These are phyloP conservation scores for Hibiscus syriacus DNA, from an alignment of 345 rosid species.

Conservation along the genomic window DNA sequence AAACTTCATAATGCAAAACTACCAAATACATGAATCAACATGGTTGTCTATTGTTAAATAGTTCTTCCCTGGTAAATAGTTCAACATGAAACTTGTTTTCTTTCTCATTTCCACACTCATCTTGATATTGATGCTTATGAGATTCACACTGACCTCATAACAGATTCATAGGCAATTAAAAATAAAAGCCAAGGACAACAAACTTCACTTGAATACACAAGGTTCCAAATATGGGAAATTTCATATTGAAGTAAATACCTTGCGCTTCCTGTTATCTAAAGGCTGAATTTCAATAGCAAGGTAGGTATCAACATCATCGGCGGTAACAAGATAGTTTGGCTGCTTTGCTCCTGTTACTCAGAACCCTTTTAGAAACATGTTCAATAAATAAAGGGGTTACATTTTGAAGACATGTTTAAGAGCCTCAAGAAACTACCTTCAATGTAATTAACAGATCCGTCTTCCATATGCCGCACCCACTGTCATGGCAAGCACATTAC, in stretches of 20 bases:
- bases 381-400: conserved; percentile 14
- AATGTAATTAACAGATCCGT: no score
- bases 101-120: background rate
- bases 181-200: background rate
- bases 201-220: background rate
- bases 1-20: background rate
- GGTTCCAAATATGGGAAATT: conserved; percentile 2
- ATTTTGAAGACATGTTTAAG: conserved; percentile 13
- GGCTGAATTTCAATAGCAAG: no score
- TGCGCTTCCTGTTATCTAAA: no score
- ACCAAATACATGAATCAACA: background rate
- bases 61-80: background rate
- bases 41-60: background rate
- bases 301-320: no score
- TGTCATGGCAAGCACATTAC: no score
- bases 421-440: conserved; percentile 40
- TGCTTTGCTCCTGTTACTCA: no score
- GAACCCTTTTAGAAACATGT: no score
- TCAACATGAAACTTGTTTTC: background rate
- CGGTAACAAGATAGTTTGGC: no score
- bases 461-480: no score
- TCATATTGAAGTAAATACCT: conserved; percentile 40
- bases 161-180: background rate
- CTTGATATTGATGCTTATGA: no score
- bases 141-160: background rate